Evolutionary conservation across 495 filamentous ascomycete species (phyloP).

Genomic region (Patellaria atrata): DNA sequence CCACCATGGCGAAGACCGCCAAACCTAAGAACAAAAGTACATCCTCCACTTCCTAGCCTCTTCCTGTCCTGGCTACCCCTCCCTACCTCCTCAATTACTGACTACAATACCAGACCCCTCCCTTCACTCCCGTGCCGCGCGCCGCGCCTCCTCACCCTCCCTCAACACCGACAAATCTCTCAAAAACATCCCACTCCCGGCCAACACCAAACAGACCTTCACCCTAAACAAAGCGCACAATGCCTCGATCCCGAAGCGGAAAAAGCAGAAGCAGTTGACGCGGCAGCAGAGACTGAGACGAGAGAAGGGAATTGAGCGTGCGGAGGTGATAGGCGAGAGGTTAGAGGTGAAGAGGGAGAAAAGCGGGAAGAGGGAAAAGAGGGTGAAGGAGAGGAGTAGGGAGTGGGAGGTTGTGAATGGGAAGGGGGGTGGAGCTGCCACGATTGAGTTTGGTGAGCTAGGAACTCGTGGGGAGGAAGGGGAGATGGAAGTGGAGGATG

Average conservation of each 20-base stretch:
- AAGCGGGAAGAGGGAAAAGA: conserved; percentile 45
- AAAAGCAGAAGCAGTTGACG: conserved; percentile 43
- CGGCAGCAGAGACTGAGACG: conserved; percentile 51
- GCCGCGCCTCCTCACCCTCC: conserved; percentile 55
- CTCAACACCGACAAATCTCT: conserved; percentile 66
- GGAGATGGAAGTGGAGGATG: conserved; percentile 18
- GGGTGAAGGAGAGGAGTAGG: conserved; percentile 32
- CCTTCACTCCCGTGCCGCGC: conserved; percentile 56
- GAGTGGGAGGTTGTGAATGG: conserved; percentile 23
- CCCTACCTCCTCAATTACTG: not conserved
- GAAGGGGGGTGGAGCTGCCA: conserved; percentile 2
- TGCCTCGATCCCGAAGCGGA: conserved; percentile 49
- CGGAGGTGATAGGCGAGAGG: conserved; percentile 54
- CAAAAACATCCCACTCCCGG: conserved; percentile 30
- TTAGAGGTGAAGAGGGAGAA: conserved; percentile 53
- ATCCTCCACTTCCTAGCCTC: not conserved
- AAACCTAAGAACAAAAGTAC: conserved; percentile 18
- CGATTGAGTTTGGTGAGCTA: conserved; percentile 12
- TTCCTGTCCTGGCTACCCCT: not conserved
- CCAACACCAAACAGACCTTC: not conserved
- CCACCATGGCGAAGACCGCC: conserved; percentile 19
- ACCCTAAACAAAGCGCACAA: conserved; percentile 33
- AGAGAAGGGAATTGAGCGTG: conserved; percentile 58
- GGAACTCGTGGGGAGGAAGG: conserved; percentile 6
- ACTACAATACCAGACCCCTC: conserved; percentile 30